Evolutionary conservation across 768 basidiomycete genomes (phyloP), one percentile per base, ranked within the genome.

Genomic region (Clitopilus hobsonii): DNA sequence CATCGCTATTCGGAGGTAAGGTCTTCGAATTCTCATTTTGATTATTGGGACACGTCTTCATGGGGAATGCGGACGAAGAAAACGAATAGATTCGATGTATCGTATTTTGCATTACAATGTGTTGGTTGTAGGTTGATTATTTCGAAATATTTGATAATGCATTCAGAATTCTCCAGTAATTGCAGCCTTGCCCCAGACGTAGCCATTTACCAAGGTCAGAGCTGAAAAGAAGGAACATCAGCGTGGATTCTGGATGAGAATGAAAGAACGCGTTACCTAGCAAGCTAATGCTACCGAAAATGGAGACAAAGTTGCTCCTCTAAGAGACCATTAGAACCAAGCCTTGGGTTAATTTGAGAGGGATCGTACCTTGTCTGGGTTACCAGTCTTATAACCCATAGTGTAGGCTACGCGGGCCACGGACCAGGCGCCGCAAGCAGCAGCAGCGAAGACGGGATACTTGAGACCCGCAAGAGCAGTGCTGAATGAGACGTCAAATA

Each of bases 391-490:
- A 54, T 80, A 80, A 1, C 76, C 76, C 20, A 68, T 56, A 1
- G 76, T 75, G 57, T 75, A 80, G 1, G 65, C 59, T 45, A 78
- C 61, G 25, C 77, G 74, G 23, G 67, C 60, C 3, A 76, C 3
- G 3, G 69, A 62, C 74, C 74, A 77, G 5, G 69, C n/a, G 4
- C 61, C 70, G 47, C 69, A 70, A 11, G 63, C 59, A 13, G 65
- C 52, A 1, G 75, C 73, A 27, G 75, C 70, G 29, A 69, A 45
- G 23, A 72, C 55, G 24, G 76, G 77, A 53, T 67, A 73, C 53
- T 72, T 69, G 16, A 76, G 54, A n/a, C 70, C 70, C 5, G 70
- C 57, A 2, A 78, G 50, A n/a, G 74, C 51, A 6, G 77, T 74
- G 11, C 76, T 79, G 45, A 16, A 20, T 51, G 5, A 18, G 13